Evolutionary conservation across 768 basidiomycete species (phyloP), one percentile per base, ranked within the genome.

Genomic region (Trametopsis cervina): DNA sequence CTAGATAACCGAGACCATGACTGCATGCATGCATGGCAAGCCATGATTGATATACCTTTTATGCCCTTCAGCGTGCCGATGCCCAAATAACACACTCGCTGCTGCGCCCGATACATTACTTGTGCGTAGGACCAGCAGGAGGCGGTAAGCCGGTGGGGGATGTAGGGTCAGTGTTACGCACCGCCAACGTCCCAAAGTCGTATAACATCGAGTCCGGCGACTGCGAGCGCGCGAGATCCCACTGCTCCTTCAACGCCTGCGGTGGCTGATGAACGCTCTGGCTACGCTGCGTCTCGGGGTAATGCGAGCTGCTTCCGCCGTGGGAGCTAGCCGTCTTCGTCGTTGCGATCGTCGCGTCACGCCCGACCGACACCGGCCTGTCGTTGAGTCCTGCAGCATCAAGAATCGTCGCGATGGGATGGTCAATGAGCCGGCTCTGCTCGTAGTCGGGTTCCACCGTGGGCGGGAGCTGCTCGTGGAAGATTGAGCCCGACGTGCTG

Each of bases 371-470:
- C 49, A 13, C 46, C 52, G n/a, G n/a, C n/a, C n/a, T n/a, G n/a
- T n/a, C n/a, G n/a, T n/a, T n/a, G n/a, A n/a, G n/a, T n/a, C n/a
- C n/a, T n/a, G n/a, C n/a, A n/a, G n/a, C n/a, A n/a, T n/a, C n/a
- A n/a, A n/a, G n/a, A n/a, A n/a, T n/a, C n/a, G n/a, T n/a, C 18
- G 43, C 51, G 36, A 59, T 44, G 47, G 62, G 48, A 13, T 61
- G 63, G 51, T 64, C 63, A 50, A 64, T 55, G 47, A 64, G 47
- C 13, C 51, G 46, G 43, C 59, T 60, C 21, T 25, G 39, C 18
- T 59, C 50, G 20, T 54, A 49, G 4, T 61, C 61, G 3, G 63
- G 63, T 18, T 61, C 61, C 63, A 61, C 62, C 17, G 62, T 61
- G 1, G 46, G 57, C n/a, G n/a, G n/a, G n/a, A n/a, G n/a, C 15